Conservation (phyloP, 2,329 filamentous ascomycete genomes). For the Scleromitrula shiraiana region DNA sequence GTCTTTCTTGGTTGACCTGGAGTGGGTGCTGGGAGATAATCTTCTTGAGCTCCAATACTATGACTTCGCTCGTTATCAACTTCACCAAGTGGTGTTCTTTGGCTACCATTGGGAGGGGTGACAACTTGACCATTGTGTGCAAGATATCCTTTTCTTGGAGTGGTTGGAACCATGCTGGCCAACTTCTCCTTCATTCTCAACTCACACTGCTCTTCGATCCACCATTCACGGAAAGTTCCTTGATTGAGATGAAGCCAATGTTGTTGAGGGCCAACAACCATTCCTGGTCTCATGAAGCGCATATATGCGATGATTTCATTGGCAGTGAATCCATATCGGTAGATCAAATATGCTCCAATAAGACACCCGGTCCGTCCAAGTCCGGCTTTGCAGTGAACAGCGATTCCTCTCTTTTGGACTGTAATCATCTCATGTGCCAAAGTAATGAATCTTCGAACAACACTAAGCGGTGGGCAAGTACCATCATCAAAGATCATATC, state of each 20-base stretch:
- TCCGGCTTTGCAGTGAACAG: slow-evolving; percentile 97
- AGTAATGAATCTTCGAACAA: slow-evolving; percentile 92
- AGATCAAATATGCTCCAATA: slow-evolving; percentile 96
- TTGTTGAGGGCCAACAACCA: slow-evolving; percentile 98
- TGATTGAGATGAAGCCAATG: slow-evolving; percentile 99
- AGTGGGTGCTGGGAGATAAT: slow-evolving; percentile 89
- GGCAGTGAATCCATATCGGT: slow-evolving; percentile 92
- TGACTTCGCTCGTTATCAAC: slow-evolving; percentile 69
- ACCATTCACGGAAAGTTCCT: slow-evolving; percentile 96
- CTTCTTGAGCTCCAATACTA: slow-evolving; percentile 65
- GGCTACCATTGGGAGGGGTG: slow-evolving; percentile 75
- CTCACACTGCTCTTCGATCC: slow-evolving; percentile 58
- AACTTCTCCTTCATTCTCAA: slow-evolving; percentile 46
- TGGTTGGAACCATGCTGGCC: slow-evolving; percentile 41
- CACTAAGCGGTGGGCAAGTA: slow-evolving; percentile 79
- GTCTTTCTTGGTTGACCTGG: slow-evolving; percentile 93
- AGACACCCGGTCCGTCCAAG: slow-evolving; percentile 91
- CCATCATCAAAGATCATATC: slow-evolving; percentile 99
- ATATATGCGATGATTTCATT: slow-evolving; percentile 97
- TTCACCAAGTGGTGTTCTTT: slow-evolving; percentile 83
- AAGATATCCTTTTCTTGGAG: slow-evolving; percentile 48
- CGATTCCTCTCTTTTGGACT: slow-evolving; percentile 83
- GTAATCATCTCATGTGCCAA: slow-evolving; percentile 93
- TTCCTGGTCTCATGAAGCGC: slow-evolving; percentile 97
- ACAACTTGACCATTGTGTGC: slow-evolving; percentile 63